phyloP scores from a whole-genome alignment of 1,284 basidiomycete species.

The Cyathus pygmaeus region DNA sequence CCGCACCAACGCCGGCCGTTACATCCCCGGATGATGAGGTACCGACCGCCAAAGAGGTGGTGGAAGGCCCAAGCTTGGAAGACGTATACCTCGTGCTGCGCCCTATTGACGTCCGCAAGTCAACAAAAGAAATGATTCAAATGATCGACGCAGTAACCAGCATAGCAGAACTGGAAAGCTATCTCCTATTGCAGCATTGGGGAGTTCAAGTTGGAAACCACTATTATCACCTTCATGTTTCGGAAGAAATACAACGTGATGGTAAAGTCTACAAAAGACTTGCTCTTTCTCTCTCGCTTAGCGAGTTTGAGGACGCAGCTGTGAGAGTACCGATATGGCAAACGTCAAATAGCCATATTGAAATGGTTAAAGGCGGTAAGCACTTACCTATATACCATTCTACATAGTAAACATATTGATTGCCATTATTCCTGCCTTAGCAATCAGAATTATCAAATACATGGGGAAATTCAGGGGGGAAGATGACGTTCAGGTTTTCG shows the following conservation, averaged over 20 bases:
- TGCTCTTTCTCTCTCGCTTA: conserved; percentile 1
- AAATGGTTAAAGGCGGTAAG: not conserved
- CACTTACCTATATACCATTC: too few species aligned
- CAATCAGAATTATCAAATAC: not conserved
- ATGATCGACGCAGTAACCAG: not conserved
- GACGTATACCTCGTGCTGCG: not conserved
- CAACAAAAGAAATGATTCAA: not conserved
- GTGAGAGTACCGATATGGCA: conserved; percentile 3
- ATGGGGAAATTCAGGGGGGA: not conserved
- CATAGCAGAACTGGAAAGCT: not conserved
- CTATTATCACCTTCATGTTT: conserved; percentile 4
- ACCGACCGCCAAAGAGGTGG: too few species aligned
- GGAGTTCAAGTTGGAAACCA: not conserved
- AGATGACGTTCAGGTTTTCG: not conserved
- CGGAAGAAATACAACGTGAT: not conserved
- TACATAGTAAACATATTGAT: too few species aligned
- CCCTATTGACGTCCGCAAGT: conserved; percentile 1
- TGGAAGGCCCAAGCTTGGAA: too few species aligned
- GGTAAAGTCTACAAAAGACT: not conserved
- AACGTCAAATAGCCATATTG: not conserved
- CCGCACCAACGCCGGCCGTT: too few species aligned
- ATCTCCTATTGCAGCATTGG: conserved; percentile 4
- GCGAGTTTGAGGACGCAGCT: not conserved
- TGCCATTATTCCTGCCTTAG: not conserved
- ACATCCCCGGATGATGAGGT: too few species aligned